Base-by-base conservation (phyloP, 2,329 filamentous ascomycete species). In the Xylaria sp. region DNA sequence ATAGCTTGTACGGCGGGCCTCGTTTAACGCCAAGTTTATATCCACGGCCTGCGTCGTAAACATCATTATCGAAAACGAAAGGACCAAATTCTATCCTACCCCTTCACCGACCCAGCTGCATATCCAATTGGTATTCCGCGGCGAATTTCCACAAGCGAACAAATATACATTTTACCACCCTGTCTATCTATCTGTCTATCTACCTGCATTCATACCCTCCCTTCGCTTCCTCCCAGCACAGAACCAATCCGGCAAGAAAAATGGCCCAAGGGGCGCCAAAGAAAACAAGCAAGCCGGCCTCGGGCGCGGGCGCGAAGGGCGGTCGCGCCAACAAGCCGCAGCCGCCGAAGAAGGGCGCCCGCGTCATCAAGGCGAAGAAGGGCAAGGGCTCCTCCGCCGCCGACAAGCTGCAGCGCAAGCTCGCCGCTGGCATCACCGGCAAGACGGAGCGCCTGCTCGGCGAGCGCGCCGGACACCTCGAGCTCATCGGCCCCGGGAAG, bases 191-290 rank as follows among this genome's bases (percentile, higher is more conserved):
- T n/a, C 17, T 20, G 7, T n/a, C 39, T 2, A 17, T 44, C 39
- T 44, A 13, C 20, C 39, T 44, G 5, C 4, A 15, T 31, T 13
- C 5, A n/a, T 13, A 49, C 5, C 25, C 11, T 5, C 6, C 13
- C 11, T n/a, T 13, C 51, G 5, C 36, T 27, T 11, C n/a, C 22
- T n/a, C 3, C 17, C 22, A 44, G 13, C 22, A 31, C 6, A 54
- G 47, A 53, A 50, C 9, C 9, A n/a, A 57, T n/a, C n/a, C 60
- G 4, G 20, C 13, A 58, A 20, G 61, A 42, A 36, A 68, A 60
- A 88, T 89, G 86, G 85, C 82, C 2, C 86, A 89, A 78, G 86
- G 86, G 71, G 76, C 80, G 5, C 73, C 85, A 54, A 88, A 87
- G 72, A 84, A 83, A 66, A 76, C 80, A 44, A 73, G 80, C 68